Conservation (phyloP, 2,329 filamentous ascomycete genomes). For the Epichloe glyceriae region DNA sequence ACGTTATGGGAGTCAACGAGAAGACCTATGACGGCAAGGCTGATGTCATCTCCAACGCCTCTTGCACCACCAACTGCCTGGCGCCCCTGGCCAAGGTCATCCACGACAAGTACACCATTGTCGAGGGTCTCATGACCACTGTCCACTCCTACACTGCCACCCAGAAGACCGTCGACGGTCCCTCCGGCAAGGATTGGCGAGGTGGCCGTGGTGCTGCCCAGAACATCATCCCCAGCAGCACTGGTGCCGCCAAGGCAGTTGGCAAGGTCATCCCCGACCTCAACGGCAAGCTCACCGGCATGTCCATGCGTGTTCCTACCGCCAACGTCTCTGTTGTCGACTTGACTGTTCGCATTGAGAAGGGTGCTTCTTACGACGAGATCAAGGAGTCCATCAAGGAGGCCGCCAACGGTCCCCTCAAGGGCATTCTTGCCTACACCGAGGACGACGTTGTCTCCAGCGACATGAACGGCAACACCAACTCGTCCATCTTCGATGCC, state of each 20-base stretch:
- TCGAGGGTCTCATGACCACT: slow-evolving; percentile 99
- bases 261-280: slow-evolving; percentile 98
- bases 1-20: slow-evolving; percentile 99
- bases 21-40: slow-evolving; percentile 81
- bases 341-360: slow-evolving; percentile 87
- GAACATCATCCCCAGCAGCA: slow-evolving; percentile 99
- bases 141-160: slow-evolving; percentile 99
- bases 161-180: slow-evolving; percentile 98
- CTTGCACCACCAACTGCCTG: slow-evolving; percentile 99
- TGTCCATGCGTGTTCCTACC: slow-evolving; percentile 98
- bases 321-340: slow-evolving; percentile 99
- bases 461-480: slow-evolving; percentile 82
- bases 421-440: slow-evolving; percentile 88
- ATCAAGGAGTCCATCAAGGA: slow-evolving; percentile 91
- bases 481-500: slow-evolving; percentile 98
- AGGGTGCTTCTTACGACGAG: slow-evolving; percentile 73
- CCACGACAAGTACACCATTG: slow-evolving; percentile 93
- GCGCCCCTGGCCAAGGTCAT: slow-evolving; percentile 98
- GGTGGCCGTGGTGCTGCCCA: slow-evolving; percentile 96
- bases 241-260: slow-evolving; percentile 98
- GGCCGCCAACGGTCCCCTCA: slow-evolving; percentile 69
- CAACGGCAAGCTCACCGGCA: slow-evolving; percentile 99
- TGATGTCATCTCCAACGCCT: slow-evolving; percentile 96
- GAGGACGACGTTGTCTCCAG: slow-evolving; percentile 94
- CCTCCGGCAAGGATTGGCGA: slow-evolving; percentile 97